Evolutionary conservation across 108 stramenopile genomes (phyloP), one percentile per base, ranked within the genome.

Genomic region (Nitzschia sp.): DNA sequence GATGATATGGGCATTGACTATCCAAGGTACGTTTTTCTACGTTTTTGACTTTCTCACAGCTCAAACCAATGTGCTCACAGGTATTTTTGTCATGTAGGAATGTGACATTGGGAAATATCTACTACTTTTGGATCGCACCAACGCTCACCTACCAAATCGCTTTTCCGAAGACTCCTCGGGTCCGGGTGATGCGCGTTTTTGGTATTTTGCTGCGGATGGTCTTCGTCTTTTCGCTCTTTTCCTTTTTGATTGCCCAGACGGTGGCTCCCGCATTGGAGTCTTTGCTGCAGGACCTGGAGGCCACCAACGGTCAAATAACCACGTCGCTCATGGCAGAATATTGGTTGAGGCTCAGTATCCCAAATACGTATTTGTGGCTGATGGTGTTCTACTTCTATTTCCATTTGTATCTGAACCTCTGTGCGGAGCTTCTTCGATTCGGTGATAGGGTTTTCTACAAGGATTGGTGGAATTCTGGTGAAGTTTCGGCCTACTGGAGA

Each of bases 381-480:
- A 70, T 96, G 13, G 78, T 83, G 29, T 98, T 98, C 71, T 97
- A 96, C 60, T 66, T 56, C 1, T 91, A 93, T 73, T 98, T 98
- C 63, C 96, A 98, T 69, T 68, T 95, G 16, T 93, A 78, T 62
- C 73, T 98, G 63, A 96, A 96, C 71, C 73, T 98, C 0, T 79
- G 88, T 50, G 96, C 96, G 3, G 96, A 98, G 77, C 44, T 98
- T 27, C 80, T 89, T 13, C 76, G 93, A 47, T 98, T 97, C 79
- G 97, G 94, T 0, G 97, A 98, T 71, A 86, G 96, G 0, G 81
- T 83, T 1, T 95, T 92, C 50, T 92, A 92, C 71, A 80, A 78
- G 67, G 90, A 92, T 72, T 92, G 90, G 90, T 96, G 94, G 94
- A 97, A 97, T 68, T 88, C 94, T 34, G 79, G 84, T 6, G 90